Conservation (phyloP, 1,139 yeast genomes). For the Komagataea norvegica region DNA sequence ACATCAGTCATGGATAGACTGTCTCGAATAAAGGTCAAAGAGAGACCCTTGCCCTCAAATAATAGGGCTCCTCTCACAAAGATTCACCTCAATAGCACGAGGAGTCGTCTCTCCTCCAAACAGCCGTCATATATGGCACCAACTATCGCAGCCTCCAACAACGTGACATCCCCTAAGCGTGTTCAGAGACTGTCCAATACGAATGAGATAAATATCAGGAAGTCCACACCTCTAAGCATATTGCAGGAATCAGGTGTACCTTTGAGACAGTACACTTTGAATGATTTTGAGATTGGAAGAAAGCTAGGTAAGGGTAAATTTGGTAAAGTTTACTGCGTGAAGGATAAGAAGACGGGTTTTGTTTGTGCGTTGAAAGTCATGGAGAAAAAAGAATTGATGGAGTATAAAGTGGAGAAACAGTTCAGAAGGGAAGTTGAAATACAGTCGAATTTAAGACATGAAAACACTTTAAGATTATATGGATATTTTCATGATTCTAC, state of each 20-base stretch:
- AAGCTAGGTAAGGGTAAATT: slow-evolving; percentile 90
- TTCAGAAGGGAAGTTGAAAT: slow-evolving; percentile 89
- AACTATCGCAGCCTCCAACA: slow-evolving; percentile 25
- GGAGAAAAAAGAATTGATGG: slow-evolving; percentile 74
- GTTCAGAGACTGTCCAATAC: slow-evolving; percentile 13
- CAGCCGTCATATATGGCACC: slow-evolving; percentile 28
- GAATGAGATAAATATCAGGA: slow-evolving; percentile 7
- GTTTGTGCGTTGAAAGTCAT: slow-evolving; percentile 88
- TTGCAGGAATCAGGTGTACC: slow-evolving; percentile 25
- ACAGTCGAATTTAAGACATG: slow-evolving; percentile 72
- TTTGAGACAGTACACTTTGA: slow-evolving; percentile 29
- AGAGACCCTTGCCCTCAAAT: background rate
- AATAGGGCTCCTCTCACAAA: slow-evolving; percentile 16
- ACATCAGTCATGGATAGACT: background rate
- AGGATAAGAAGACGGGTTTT: slow-evolving; percentile 69
- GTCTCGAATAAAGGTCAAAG: slow-evolving; percentile 3
- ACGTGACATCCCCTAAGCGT: slow-evolving; percentile 21
- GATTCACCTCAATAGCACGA: slow-evolving; percentile 13
- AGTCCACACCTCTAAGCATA: slow-evolving; percentile 22
- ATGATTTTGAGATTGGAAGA: slow-evolving; percentile 83
- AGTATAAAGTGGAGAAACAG: slow-evolving; percentile 79
- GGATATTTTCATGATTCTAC: slow-evolving; percentile 81
- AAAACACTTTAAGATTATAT: slow-evolving; percentile 71
- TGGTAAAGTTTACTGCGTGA: slow-evolving; percentile 88
- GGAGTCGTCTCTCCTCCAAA: slow-evolving; percentile 12